These are phyloP conservation scores for Hirschfeldia incana DNA, from an alignment of 345 rosid genomes.

Conservation along the genomic window DNA sequence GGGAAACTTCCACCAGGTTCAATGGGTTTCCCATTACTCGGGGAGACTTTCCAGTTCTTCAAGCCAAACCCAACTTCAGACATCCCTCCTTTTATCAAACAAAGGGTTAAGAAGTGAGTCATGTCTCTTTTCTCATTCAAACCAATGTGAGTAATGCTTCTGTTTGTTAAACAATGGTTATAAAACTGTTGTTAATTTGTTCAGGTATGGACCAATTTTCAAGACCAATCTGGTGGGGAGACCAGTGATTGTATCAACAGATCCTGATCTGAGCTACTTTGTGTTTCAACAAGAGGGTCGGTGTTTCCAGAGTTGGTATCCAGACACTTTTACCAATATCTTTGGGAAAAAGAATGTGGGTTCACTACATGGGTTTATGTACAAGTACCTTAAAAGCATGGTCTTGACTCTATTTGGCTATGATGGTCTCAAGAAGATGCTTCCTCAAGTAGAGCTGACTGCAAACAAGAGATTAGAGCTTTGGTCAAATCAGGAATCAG, in stretches of 20 bases:
- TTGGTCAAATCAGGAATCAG: constrained; percentile 61
- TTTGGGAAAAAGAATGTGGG: constrained; percentile 89
- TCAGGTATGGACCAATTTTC: constrained; percentile 86
- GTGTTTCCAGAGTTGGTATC: constrained; percentile 94
- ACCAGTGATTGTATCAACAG: constrained; percentile 78
- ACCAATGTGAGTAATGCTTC: constrained; percentile 10
- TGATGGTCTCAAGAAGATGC: constrained; percentile 82
- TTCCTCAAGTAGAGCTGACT: constrained; percentile 75
- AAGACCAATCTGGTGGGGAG: constrained; percentile 86
- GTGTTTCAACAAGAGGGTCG: constrained; percentile 92
- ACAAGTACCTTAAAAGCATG: constrained; percentile 87
- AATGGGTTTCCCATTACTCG: constrained; percentile 85
- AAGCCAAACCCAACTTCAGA: constrained; percentile 63
- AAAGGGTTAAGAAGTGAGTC: constrained; percentile 67
- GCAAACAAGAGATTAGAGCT: constrained; percentile 50
- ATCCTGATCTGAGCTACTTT: constrained; percentile 79
- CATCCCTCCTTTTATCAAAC: constrained; percentile 63
- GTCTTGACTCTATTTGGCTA: constrained; percentile 88
- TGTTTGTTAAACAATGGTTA: constrained; percentile 1
- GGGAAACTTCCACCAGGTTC: constrained; percentile 97
- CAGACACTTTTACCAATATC: constrained; percentile 87
- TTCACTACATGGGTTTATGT: constrained; percentile 88
- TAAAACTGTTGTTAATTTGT: constrained; percentile 17
- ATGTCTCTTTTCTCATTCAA: constrained; percentile 12
- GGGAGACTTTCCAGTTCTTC: constrained; percentile 84